Conservation (phyloP, 306 rosid genomes). For the Vicia villosa region DNA sequence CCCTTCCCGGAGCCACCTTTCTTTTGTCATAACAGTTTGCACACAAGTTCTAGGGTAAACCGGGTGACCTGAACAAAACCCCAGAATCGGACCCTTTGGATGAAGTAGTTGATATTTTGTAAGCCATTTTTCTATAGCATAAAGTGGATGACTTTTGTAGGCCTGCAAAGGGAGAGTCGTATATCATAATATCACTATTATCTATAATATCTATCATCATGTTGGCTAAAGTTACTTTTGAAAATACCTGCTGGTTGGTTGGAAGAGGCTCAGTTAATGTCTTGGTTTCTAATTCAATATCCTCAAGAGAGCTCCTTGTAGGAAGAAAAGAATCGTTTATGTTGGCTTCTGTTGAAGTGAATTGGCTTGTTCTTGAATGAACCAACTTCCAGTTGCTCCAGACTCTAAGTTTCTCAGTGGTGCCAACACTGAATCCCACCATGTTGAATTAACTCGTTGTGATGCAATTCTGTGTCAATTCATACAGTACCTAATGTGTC, state of each 20-base stretch:
- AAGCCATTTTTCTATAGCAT: constrained; percentile 91
- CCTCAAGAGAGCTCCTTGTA: constrained; percentile 78
- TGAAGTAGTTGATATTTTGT: constrained; percentile 80
- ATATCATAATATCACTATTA: constrained; percentile 9
- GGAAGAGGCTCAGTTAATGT: constrained; percentile 99
- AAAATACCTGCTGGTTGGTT: constrained; percentile 85
- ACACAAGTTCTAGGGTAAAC: constrained; percentile 91
- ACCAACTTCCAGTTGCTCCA: constrained; percentile 55
- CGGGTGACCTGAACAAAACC: constrained; percentile 85
- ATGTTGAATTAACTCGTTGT: constrained; percentile 67
- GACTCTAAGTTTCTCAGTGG: constrained; percentile 79
- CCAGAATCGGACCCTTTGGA: constrained; percentile 90
- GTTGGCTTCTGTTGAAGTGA: constrained; percentile 42
- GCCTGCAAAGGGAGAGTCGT: constrained; percentile 59
- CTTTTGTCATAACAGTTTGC: constrained; percentile 74
- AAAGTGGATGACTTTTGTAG: constrained; percentile 79
- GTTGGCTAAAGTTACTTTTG: constrained; percentile 33
- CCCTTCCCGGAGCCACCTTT: constrained; percentile 92
- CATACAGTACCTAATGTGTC: constrained; percentile 68
- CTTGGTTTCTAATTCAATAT: constrained; percentile 90
- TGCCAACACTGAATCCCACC: constrained; percentile 90
- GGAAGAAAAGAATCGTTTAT: constrained; percentile 43
- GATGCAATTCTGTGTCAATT: constrained; percentile 89
- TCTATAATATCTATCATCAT: constrained; percentile 20
- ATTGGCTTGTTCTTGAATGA: constrained; percentile 38